Percentiles rank a stretch among this genome's conserved stretches.
phyloP scores from a whole-genome alignment of 2,329 filamentous ascomycete species.

The Graphilbum sp. region DNA sequence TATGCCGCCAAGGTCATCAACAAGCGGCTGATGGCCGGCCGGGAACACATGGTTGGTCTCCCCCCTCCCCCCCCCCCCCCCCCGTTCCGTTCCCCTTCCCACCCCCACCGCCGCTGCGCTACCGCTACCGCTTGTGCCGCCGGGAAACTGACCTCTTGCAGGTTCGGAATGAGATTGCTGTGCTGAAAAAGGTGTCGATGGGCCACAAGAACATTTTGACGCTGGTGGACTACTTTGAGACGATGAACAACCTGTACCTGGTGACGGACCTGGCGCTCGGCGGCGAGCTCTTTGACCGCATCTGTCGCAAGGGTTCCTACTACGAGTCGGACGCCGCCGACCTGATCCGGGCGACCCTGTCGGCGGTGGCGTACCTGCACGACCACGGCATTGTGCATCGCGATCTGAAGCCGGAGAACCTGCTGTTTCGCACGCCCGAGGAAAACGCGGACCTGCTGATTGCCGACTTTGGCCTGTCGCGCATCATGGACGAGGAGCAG shows the following conservation, averaged over 20 bases:
- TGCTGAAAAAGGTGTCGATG: constrained; percentile 96
- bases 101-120: too few relatives aligned
- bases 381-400: constrained; percentile 98
- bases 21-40: constrained; percentile 90
- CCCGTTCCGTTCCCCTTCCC: too few relatives aligned
- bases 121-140: too few relatives aligned
- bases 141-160: too few relatives aligned
- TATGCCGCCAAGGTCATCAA: constrained; percentile 99
- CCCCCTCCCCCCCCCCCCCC: background rate
- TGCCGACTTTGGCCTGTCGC: constrained; percentile 85
- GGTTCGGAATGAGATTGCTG: constrained; percentile 96
- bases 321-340: constrained; percentile 95
- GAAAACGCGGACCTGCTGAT: constrained; percentile 96
- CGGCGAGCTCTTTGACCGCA: constrained; percentile 93
- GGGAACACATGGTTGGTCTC: constrained; percentile 84
- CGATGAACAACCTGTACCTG: constrained; percentile 98
- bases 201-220: constrained; percentile 97
- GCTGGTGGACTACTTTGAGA: constrained; percentile 97
- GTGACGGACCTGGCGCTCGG: constrained; percentile 93
- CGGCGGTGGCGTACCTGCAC: constrained; percentile 95
- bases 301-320: constrained; percentile 96
- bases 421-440: constrained; percentile 91
- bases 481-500: constrained; percentile 98
- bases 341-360: constrained; percentile 84
- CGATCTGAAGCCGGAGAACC: constrained; percentile 92